Percentiles rank a stretch among this genome's conserved stretches.
Conservation (phyloP, 1,284 basidiomycete genomes). For the Inonotus obliquus region DNA sequence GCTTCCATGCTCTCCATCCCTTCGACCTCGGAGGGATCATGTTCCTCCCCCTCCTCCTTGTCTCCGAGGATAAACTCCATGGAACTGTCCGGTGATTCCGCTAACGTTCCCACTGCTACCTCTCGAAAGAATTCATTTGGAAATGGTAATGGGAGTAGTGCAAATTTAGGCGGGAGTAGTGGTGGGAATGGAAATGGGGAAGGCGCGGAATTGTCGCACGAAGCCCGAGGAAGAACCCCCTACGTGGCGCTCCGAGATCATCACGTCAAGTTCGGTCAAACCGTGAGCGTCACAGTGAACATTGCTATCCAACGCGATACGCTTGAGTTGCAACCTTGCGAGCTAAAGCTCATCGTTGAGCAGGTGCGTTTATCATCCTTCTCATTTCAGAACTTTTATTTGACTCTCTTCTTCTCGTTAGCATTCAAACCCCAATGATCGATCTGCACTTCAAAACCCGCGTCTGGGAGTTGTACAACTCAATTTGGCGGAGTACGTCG, state of each 20-base stretch:
- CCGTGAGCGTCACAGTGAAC: constrained; percentile 52
- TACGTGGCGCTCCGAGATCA: constrained; percentile 58
- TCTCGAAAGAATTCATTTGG: not conserved
- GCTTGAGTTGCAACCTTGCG: constrained; percentile 47
- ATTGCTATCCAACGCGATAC: constrained; percentile 58
- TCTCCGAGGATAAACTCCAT: constrained; percentile 3
- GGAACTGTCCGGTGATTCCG: not conserved
- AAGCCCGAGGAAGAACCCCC: constrained; percentile 49
- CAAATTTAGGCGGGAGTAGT: not conserved
- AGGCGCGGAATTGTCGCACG: constrained; percentile 13
- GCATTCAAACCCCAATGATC: constrained; percentile 50
- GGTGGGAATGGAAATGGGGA: not conserved
- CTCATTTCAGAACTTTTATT: not conserved
- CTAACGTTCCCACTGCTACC: no score
- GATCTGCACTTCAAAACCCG: constrained; percentile 47
- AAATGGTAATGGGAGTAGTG: not conserved
- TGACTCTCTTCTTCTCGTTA: constrained; percentile 22
- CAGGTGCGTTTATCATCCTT: constrained; percentile 37
- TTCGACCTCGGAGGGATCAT: not conserved
- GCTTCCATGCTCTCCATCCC: constrained; percentile 5
- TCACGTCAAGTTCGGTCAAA: constrained; percentile 52
- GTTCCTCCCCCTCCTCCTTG: constrained; percentile 4
- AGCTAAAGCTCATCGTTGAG: constrained; percentile 62
- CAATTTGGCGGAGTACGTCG: constrained; percentile 74
- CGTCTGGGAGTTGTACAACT: constrained; percentile 62